A percentile compares a stretch with the other conserved stretches of the same genome.
Evolutionary conservation across 306 rosid species (phyloP).

Genomic region (Vigna unguiculata): DNA sequence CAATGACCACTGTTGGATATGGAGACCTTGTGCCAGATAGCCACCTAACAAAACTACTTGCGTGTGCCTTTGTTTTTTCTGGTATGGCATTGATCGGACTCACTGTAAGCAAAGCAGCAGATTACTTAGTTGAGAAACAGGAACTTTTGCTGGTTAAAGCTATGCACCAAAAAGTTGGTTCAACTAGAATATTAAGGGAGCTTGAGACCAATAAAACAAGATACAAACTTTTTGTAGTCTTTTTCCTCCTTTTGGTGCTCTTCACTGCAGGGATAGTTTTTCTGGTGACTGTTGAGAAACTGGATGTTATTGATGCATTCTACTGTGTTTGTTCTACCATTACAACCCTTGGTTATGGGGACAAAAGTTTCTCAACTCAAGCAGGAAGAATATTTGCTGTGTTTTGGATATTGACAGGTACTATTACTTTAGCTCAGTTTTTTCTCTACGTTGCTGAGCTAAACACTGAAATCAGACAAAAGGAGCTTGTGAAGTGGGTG

Average conservation of each 20-base stretch:
- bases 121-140: conserved; percentile 60
- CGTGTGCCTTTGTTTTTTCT: conserved; percentile 61
- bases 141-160: conserved; percentile 58
- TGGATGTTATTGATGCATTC: conserved; percentile 49
- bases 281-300: conserved; percentile 48
- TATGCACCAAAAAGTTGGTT: conserved; percentile 42
- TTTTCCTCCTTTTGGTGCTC: conserved; percentile 47
- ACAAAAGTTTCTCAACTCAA: conserved; percentile 79
- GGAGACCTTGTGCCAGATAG: conserved; percentile 63
- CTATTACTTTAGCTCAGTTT: conserved; percentile 76
- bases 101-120: conserved; percentile 58
- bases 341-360: conserved; percentile 72
- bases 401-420: conserved; percentile 79
- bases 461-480: conserved; percentile 68
- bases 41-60: conserved; percentile 55
- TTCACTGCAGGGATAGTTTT: conserved; percentile 45
- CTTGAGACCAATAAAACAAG: conserved; percentile 51
- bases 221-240: conserved; percentile 49
- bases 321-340: conserved; percentile 63
- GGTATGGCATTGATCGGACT: conserved; percentile 60
- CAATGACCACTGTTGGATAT: conserved; percentile 67
- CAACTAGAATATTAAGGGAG: conserved; percentile 49
- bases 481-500: conserved; percentile 64
- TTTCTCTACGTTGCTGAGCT: conserved; percentile 83
- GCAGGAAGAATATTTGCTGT: conserved; percentile 80